Base-by-base conservation (phyloP, 331 rosid species). In the Ulmus americana region DNA sequence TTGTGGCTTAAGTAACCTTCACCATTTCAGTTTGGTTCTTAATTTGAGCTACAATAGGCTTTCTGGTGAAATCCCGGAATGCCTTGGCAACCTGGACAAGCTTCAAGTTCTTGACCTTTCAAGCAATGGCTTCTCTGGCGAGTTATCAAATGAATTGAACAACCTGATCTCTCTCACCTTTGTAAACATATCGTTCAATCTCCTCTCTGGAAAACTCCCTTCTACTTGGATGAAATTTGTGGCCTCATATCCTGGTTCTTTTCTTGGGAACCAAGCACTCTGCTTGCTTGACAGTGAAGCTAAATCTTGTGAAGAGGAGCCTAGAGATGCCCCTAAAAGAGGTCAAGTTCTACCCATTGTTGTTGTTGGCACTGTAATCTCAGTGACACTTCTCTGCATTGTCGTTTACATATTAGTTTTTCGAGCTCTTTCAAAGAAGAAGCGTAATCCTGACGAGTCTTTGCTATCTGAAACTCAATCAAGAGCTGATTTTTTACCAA, bases 41-140 rank as follows among this genome's bases (percentile, higher is more conserved):
- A 68, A 68, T 60, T 42, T 69, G 50, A 69, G 74, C 67, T 18
- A 59, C 18, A 69, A 69, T 20, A 52, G 39, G 60, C 66, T 69
- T 15, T 20, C 74, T 11, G 74, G 67, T 40, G 42, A 41, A 47
- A 50, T 69, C 61, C 74, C 74, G n/a, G 43, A 12, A 12, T 60
- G 67, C 41, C 60, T 69, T 6, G 66, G 67, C 10, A 51, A 59
- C 54, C 49, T 69, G 20, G 67, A 59, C 67, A 69, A 69, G 59
- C 47, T 69, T 39, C 60, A 60, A 20, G 41, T 69, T 42, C 74
- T 69, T 60, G 74, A 69, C 48, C 67, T 69, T 22, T 69, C 74
- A 5, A 50, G 65, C 48, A 68, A 68, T 28, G 39, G 35, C 8
- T 58, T 68, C 65, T 68, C 73, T 2, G 65, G 73, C 6, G 65